Evolutionary conservation across 2,329 filamentous ascomycete species (phyloP).

Genomic region (Cyphellophora europaea): DNA sequence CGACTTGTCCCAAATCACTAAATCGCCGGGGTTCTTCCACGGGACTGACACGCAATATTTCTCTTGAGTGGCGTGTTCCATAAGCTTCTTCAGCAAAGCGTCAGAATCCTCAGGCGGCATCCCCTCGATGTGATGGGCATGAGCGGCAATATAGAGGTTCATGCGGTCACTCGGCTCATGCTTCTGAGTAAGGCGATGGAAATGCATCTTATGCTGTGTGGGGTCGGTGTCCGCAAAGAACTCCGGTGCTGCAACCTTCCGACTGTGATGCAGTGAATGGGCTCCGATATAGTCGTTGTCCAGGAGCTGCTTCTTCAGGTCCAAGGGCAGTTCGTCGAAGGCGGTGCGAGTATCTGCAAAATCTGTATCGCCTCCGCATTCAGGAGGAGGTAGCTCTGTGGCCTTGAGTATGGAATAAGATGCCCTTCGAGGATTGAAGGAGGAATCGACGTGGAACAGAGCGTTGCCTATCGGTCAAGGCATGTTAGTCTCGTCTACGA

Average conservation of each 20-base stretch:
- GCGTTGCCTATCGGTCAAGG: no score
- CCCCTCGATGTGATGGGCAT: slow-evolving; percentile 45
- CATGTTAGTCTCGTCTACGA: no score
- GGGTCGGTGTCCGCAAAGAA: slow-evolving; percentile 40
- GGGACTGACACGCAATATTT: slow-evolving; percentile 38
- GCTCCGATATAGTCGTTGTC: slow-evolving; percentile 35
- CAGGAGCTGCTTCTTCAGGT: slow-evolving; percentile 28
- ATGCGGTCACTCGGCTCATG: slow-evolving; percentile 44
- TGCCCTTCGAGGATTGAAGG: slow-evolving; percentile 46
- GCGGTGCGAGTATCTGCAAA: slow-evolving; percentile 46
- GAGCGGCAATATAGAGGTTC: slow-evolving; percentile 46
- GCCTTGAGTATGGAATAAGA: slow-evolving; percentile 44
- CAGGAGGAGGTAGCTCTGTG: slow-evolving; percentile 37
- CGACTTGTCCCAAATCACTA: slow-evolving; percentile 52
- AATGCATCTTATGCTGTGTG: slow-evolving; percentile 26
- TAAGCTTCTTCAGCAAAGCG: slow-evolving; percentile 25
- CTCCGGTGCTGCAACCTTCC: slow-evolving; percentile 42
- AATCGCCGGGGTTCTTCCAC: slow-evolving; percentile 41
- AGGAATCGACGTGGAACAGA: slow-evolving; percentile 47
- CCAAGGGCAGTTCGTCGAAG: slow-evolving; percentile 35
- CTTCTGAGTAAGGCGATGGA: slow-evolving; percentile 41
- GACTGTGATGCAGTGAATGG: slow-evolving; percentile 44
- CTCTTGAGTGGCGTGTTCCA: slow-evolving; percentile 37
- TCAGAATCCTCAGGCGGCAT: slow-evolving; percentile 25
- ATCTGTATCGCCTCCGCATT: slow-evolving; percentile 42